phyloP scores from a whole-genome alignment of 2,329 filamentous ascomycete species.

The Paecilomyces niveus region DNA sequence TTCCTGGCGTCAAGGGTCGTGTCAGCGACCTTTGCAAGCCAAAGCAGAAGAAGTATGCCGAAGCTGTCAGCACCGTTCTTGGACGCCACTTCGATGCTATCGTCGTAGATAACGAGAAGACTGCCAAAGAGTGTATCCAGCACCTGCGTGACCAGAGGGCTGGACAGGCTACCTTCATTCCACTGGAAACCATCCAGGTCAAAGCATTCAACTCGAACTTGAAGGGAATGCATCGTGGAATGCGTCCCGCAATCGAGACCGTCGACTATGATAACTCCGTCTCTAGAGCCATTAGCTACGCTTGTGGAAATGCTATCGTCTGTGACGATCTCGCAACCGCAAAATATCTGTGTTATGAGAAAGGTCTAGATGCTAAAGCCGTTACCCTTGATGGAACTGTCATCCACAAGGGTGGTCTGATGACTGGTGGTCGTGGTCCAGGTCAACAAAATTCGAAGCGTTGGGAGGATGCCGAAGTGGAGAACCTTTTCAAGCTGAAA shows the following conservation, averaged over 20 bases:
- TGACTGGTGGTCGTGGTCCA: conserved; percentile 87
- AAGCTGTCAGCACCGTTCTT: conserved; percentile 85
- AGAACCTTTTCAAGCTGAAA: conserved; percentile 70
- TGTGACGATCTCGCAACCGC: conserved; percentile 83
- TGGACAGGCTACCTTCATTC: conserved; percentile 87
- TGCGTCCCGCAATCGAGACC: conserved; percentile 85
- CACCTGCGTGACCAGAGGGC: conserved; percentile 87
- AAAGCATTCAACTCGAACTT: conserved; percentile 82
- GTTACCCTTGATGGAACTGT: conserved; percentile 93
- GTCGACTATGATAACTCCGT: conserved; percentile 87
- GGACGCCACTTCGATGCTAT: conserved; percentile 92
- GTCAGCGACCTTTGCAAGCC: conserved; percentile 89
- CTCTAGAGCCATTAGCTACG: conserved; percentile 88
- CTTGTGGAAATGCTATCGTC: conserved; percentile 89
- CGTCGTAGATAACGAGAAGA: conserved; percentile 91
- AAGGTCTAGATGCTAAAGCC: conserved; percentile 80
- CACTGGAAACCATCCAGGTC: conserved; percentile 94
- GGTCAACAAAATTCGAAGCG: conserved; percentile 68
- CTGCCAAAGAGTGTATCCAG: conserved; percentile 85
- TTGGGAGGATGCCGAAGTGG: conserved; percentile 85
- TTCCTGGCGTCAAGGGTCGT: conserved; percentile 82
- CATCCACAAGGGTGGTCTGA: conserved; percentile 91
- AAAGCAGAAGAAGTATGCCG: conserved; percentile 94
- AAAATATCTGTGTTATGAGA: conserved; percentile 81
- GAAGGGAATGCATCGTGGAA: conserved; percentile 77